Conservation (phyloP, 139 green algal species). For the Closterium sp. region DNA sequence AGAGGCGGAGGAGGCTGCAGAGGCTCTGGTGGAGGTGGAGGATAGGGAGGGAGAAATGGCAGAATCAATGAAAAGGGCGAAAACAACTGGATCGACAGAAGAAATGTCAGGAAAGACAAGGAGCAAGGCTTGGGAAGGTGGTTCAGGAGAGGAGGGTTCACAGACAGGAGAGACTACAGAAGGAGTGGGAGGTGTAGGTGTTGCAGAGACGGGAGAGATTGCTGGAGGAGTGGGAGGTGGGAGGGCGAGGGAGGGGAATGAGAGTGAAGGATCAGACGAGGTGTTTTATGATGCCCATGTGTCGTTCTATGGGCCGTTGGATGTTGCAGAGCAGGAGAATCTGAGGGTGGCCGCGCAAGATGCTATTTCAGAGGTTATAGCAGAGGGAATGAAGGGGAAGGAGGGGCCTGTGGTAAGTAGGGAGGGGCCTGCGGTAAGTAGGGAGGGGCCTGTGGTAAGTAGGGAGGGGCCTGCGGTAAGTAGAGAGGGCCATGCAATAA, state of each 20-base stretch:
- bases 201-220: no score
- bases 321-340: neutral
- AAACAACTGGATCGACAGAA: no score
- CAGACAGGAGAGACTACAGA: neutral
- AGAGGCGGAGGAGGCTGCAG: neutral
- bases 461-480: neutral
- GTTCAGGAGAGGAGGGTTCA: neutral
- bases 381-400: neutral
- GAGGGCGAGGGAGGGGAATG: neutral
- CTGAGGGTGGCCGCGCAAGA: neutral
- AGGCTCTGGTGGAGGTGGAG: neutral
- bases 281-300: neutral
- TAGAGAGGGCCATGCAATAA: no score
- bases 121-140: neutral
- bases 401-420: no score
- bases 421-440: neutral
- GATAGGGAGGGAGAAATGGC: neutral
- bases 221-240: no score
- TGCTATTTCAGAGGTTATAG: neutral
- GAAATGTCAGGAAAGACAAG: no score
- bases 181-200: neutral
- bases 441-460: neutral
- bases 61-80: no score
- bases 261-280: neutral
- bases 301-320: neutral